Evolutionary conservation across 305 asterid species (phyloP).

Genomic region (Fraxinus baroniana): DNA sequence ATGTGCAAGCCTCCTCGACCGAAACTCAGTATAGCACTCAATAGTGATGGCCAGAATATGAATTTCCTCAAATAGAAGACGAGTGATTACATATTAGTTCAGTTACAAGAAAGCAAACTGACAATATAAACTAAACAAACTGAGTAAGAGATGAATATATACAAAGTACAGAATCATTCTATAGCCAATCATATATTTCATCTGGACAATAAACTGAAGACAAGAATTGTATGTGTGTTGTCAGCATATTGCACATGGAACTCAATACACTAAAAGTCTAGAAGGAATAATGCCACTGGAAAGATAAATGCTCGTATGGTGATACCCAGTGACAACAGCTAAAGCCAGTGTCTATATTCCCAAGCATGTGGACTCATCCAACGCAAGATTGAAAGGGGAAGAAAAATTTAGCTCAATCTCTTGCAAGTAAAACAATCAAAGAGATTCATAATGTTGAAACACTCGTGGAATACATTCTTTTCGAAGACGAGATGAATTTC

Average conservation of each 20-base stretch:
- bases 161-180: background rate
- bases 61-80: background rate
- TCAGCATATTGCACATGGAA: background rate
- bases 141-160: background rate
- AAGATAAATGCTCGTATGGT: background rate
- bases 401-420: background rate
- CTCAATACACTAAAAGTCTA: background rate
- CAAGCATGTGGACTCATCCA: background rate
- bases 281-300: background rate
- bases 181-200: background rate
- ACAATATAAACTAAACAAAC: background rate
- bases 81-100: background rate
- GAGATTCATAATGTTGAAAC: background rate
- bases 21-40: conserved; percentile 7
- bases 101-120: background rate
- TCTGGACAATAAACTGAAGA: background rate
- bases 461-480: conserved; percentile 5
- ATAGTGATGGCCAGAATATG: background rate
- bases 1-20: conserved; percentile 1
- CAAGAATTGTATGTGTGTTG: background rate
- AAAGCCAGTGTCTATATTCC: background rate
- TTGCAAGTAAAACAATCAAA: background rate
- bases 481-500: background rate
- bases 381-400: background rate
- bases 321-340: background rate